Percentiles rank a stretch among this genome's conserved stretches.
These are phyloP conservation scores for Sporothrix schenckii DNA, from an alignment of 2,329 filamentous ascomycete species.

Conservation along the genomic window DNA sequence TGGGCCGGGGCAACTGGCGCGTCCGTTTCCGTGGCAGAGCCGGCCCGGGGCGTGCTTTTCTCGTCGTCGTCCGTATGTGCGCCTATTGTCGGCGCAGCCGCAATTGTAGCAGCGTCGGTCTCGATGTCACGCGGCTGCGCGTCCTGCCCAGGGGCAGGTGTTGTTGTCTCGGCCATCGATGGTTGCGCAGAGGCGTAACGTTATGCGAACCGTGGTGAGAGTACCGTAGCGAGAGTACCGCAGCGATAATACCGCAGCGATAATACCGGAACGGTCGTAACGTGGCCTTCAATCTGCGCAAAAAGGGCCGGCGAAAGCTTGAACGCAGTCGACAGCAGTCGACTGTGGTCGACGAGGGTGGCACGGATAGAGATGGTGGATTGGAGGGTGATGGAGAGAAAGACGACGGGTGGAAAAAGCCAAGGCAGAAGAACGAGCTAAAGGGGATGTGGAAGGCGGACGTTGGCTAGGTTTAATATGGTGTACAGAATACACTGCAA, in stretches of 20 bases:
- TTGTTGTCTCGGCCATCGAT: constrained; percentile 7
- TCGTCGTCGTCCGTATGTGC: constrained; percentile 25
- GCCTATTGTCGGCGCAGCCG: neutral
- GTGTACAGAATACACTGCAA: too few species aligned
- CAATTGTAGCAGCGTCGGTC: constrained; percentile 13
- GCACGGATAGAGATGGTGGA: neutral
- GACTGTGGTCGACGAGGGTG: constrained; percentile 8
- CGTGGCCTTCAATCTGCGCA: neutral
- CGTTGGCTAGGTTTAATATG: constrained; percentile 20
- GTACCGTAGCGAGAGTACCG: too few species aligned
- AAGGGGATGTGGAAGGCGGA: constrained; percentile 3
- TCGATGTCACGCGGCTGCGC: constrained; percentile 6
- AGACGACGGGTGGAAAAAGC: neutral
- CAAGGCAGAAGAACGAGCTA: neutral
- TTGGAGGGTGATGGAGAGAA: neutral
- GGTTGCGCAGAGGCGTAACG: too few species aligned
- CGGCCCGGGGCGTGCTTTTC: constrained; percentile 6
- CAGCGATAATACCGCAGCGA: too few species aligned
- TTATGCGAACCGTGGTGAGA: too few species aligned
- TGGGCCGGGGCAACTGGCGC: neutral
- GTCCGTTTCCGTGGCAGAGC: constrained; percentile 1
- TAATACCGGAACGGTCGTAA: neutral
- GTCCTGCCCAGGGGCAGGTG: constrained; percentile 13
- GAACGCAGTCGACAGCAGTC: neutral
- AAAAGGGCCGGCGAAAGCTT: neutral